Base-by-base conservation (phyloP, 2,329 filamentous ascomycete species). In the Gremmenia infestans region DNA sequence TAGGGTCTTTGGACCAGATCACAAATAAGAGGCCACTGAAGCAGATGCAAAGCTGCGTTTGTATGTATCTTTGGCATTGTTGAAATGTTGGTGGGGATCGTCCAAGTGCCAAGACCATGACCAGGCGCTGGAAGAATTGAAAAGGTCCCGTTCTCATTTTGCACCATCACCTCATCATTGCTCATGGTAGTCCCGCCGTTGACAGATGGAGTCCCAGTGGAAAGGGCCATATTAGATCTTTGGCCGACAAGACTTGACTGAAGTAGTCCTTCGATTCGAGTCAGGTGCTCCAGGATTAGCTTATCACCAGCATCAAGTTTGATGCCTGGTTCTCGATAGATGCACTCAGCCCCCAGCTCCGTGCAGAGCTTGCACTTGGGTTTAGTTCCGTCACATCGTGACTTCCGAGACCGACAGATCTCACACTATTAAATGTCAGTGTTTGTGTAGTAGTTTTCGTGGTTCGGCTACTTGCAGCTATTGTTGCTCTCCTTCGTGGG, bases 271-370 rank as follows among this genome's bases (percentile, higher is more conserved):
- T 94, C 89, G 65, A 94, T 92, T 52, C 87, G 84, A 64, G 81
- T 83, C 37, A 94, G 77, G 54, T 87, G 86, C 69, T 93, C 89
- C 39, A 94, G 75, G 59, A 94, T 94, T 55, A 94, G 77, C 73
- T 92, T 93, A 75, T 93, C 89, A 62, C 89, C 89, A 37, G 89
- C 88, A 70, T 94, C 89, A 9, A 94, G 81, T 73, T 94, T 94
- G 76, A 93, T 89, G 2, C 89, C 89, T 6, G 89, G 89, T 70
- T 94, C 89, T 60, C 89, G 82, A 71, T 94, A 94, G 62, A 92
- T 81, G 71, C 89, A 94, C 60, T 93, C 88, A 46, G 88, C 89
- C 53, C 89, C 88, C 42, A 93, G 77, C 69, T 93, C 89, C 9
- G 86, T 85, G 73, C 89, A 94, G 37, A 94, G 83, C 71, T 90